Evolutionary conservation across 164 flowering plant species (phyloP), one percentile per base, ranked within the genome.

Genomic region (Echeveria elegans): DNA sequence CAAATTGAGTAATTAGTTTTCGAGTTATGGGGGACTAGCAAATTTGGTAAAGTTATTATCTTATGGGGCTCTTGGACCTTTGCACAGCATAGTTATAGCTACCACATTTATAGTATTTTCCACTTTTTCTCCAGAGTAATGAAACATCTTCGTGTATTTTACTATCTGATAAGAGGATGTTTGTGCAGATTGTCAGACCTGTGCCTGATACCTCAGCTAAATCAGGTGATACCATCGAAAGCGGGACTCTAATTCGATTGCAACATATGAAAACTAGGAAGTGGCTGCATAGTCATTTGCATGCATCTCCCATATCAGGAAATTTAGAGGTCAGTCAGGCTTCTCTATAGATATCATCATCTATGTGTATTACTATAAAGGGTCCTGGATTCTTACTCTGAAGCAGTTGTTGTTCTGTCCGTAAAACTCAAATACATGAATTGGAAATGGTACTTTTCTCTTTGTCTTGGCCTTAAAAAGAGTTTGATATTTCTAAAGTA

Each of bases 271-370:
- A 70, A 72, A 95, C 98, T 64, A 80, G 92, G 65, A 92, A 80
- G 71, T 95, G 99, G 99, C 82, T 95, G 67, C 99, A 95, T 72
- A 92, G 97, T 68, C 99, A 95, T 81, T 77, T 92, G 85, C 97
- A 92, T 72, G 92, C 92, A 23, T 95, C 99, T 31, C 99, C 99
- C 0, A 92, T 95, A 66, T 85, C 99, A 18, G 88, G 97, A 34
- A 95, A 95, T 76, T 77, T 88, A 26, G 99, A 95, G 98, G 99
- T 90, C 43, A 29, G 76, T 60, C 15, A 61, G 12, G 53, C 53
- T 65, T 43, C 21, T 65, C 28, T 18, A 5, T 65, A 14, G 48
- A 18, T 12, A 60, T 14, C 36, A 63, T 34, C n/a, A n/a, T 21
- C 16, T 56, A 14, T 23, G 32, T 56, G 32, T 56, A 28, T 56